phyloP scores from a whole-genome alignment of 805 yeast genomes.

The Kluyveromyces nonfermentans region DNA sequence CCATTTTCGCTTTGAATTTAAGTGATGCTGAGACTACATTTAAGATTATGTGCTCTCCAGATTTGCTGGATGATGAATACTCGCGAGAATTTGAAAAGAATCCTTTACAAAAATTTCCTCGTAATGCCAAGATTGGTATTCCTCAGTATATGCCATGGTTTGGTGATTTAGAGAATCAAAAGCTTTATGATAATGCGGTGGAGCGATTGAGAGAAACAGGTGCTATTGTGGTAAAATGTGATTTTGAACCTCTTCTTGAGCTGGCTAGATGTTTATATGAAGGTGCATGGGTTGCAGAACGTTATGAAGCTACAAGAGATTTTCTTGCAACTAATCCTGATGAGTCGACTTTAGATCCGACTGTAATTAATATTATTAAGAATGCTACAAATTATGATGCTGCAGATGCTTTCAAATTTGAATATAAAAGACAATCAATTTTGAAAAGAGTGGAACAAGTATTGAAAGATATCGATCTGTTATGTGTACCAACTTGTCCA shows the following conservation, averaged over 20 bases:
- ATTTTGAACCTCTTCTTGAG: slow-evolving; percentile 67
- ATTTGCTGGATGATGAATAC: slow-evolving; percentile 61
- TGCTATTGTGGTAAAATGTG: slow-evolving; percentile 51
- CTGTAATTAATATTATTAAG: slow-evolving; percentile 64
- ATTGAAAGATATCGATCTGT: slow-evolving; percentile 56
- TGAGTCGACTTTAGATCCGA: slow-evolving; percentile 65
- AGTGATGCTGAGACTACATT: slow-evolving; percentile 77
- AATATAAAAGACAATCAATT: slow-evolving; percentile 78
- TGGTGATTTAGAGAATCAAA: slow-evolving; percentile 72
- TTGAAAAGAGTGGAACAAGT: slow-evolving; percentile 51
- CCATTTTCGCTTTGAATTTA: slow-evolving; percentile 69
- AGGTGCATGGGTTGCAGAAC: slow-evolving; percentile 98
- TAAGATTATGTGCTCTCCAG: slow-evolving; percentile 61
- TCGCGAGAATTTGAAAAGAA: slow-evolving; percentile 65
- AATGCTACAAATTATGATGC: slow-evolving; percentile 76
- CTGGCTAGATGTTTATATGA: slow-evolving; percentile 85
- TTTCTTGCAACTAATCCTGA: slow-evolving; percentile 67
- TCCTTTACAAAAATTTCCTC: slow-evolving; percentile 51
- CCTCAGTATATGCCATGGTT: slow-evolving; percentile 71
- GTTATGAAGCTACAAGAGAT: slow-evolving; percentile 74
- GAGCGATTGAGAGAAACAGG: slow-evolving; percentile 42
- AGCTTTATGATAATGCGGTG: slow-evolving; percentile 54
- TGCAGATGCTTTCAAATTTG: slow-evolving; percentile 73
- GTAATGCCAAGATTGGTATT: slow-evolving; percentile 60
- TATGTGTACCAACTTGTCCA: slow-evolving; percentile 91